Evolutionary conservation across 2,329 filamentous ascomycete genomes (phyloP).

Genomic region (Plenodomus biglobosus): DNA sequence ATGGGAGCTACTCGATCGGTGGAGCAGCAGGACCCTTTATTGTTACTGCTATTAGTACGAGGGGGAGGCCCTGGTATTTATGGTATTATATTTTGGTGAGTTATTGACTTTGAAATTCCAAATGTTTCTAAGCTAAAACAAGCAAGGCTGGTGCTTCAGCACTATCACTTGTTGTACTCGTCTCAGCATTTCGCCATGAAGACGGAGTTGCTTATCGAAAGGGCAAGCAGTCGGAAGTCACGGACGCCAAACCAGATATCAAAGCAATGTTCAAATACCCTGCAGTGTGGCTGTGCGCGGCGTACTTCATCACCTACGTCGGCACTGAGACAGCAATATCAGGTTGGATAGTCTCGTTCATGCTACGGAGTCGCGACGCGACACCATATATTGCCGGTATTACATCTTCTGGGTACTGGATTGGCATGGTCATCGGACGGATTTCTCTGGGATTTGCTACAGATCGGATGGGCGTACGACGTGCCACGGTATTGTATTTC

Average conservation of each 20-base stretch:
- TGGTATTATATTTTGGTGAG: conserved; percentile 48
- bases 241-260: conserved; percentile 2
- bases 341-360: conserved; percentile 53
- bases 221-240: conserved; percentile 18
- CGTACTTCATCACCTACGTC: conserved; percentile 50
- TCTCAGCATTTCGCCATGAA: conserved; percentile 45
- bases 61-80: conserved; percentile 37
- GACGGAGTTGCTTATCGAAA: conserved; percentile 36
- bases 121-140: not conserved
- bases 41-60: conserved; percentile 33
- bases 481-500: conserved; percentile 31
- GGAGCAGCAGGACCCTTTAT: conserved; percentile 45
- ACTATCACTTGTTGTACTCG: conserved; percentile 28
- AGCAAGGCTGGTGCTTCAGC: conserved; percentile 6
- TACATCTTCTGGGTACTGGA: conserved; percentile 50
- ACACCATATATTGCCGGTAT: conserved; percentile 44
- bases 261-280: conserved; percentile 36
- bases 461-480: conserved; percentile 31
- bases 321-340: conserved; percentile 51
- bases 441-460: conserved; percentile 30
- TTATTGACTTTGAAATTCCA: not conserved
- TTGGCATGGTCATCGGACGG: conserved; percentile 49
- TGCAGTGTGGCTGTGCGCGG: conserved; percentile 48
- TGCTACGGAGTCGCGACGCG: conserved; percentile 46
- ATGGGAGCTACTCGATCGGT: conserved; percentile 46